A percentile compares a stretch with the other conserved stretches of the same genome.
These are phyloP conservation scores for Eruca vesicaria DNA, from an alignment of 441 rosid species.

Conservation along the genomic window DNA sequence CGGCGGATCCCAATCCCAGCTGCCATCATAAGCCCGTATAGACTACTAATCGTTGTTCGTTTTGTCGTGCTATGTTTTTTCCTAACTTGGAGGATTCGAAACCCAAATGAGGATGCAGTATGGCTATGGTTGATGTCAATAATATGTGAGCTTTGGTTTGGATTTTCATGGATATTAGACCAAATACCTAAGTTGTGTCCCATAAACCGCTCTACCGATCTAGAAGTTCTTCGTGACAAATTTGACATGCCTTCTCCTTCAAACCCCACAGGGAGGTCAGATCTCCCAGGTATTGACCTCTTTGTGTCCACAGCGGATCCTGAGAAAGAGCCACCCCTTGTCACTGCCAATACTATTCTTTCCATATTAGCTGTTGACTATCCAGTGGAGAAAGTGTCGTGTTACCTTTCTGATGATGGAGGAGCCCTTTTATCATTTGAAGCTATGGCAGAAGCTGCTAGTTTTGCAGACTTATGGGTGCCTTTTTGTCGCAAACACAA, in stretches of 20 bases:
- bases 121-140: background rate
- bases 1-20: constrained; percentile 1
- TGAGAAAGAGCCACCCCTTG: constrained; percentile 1
- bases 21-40: background rate
- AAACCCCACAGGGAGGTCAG: constrained; percentile 1
- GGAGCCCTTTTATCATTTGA: background rate
- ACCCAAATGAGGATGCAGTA: background rate
- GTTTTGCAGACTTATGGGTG: background rate
- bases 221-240: constrained; percentile 1
- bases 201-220: background rate
- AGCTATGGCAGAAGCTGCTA: background rate
- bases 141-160: background rate
- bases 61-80: background rate
- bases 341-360: background rate
- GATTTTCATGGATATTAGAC: background rate
- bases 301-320: background rate
- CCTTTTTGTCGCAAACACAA: background rate
- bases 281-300: background rate
- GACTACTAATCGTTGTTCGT: background rate
- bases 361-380: background rate
- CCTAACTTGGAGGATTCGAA: background rate
- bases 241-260: constrained; percentile 2
- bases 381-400: background rate
- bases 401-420: background rate
- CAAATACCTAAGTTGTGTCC: background rate